Percentiles rank a stretch among this genome's conserved stretches.
Conservation (phyloP, 2,329 filamentous ascomycete genomes). For the Verticillium isaacii region DNA sequence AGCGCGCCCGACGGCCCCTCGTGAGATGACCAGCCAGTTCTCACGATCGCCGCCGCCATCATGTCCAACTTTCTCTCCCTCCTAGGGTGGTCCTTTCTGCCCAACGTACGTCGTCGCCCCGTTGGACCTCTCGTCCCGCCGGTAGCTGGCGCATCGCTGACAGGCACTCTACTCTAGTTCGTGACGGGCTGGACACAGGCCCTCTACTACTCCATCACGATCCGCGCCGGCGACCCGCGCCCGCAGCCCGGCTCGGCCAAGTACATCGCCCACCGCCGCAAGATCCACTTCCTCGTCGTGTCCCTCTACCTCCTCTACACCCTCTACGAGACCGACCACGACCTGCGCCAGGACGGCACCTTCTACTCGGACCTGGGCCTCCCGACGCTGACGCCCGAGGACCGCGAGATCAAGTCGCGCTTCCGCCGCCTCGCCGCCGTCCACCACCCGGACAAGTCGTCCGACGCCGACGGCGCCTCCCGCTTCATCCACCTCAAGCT, state of each 20-base stretch:
- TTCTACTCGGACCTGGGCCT: constrained; percentile 79
- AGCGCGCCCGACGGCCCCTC: neutral
- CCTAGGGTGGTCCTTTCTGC: constrained; percentile 53
- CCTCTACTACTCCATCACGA: constrained; percentile 81
- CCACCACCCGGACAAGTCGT: constrained; percentile 80
- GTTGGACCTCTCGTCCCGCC: neutral
- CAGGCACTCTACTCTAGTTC: constrained; percentile 52
- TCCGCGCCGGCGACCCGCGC: constrained; percentile 82
- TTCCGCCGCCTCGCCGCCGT: constrained; percentile 72
- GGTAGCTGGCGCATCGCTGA: neutral
- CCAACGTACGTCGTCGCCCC: constrained; percentile 37
- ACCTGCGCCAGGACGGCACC: constrained; percentile 64
- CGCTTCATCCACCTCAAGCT: constrained; percentile 79
- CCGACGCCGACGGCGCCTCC: constrained; percentile 28
- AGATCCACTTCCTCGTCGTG: constrained; percentile 80
- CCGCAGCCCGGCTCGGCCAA: constrained; percentile 66
- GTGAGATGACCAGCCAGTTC: neutral
- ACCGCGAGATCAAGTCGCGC: constrained; percentile 74
- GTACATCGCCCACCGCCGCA: constrained; percentile 69
- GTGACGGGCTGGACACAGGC: constrained; percentile 73
- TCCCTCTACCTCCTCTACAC: constrained; percentile 83
- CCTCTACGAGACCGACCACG: constrained; percentile 85
- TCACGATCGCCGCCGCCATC: constrained; percentile 1
- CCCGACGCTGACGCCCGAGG: constrained; percentile 56
- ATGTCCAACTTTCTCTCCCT: constrained; percentile 52